These are phyloP conservation scores for Rubus idaeus DNA, from an alignment of 306 rosid species.

Conservation along the genomic window DNA sequence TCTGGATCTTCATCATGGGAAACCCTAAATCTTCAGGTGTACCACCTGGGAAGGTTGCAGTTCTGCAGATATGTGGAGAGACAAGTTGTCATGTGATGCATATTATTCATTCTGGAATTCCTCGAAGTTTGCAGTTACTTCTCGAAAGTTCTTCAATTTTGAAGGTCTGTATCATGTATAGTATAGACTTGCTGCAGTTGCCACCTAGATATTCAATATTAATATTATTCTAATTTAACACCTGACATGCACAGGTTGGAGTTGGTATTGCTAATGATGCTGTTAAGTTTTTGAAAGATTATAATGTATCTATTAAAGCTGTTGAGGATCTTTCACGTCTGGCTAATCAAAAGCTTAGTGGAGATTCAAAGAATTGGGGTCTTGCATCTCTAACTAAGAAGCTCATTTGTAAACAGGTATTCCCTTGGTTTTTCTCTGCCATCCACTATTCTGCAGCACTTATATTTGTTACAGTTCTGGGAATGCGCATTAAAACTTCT, in stretches of 20 bases:
- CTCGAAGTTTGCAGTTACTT: constrained; percentile 58
- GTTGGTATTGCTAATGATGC: constrained; percentile 67
- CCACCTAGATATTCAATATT: background rate
- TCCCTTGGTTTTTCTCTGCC: constrained; percentile 6
- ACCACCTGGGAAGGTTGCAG: constrained; percentile 80
- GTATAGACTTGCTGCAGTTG: constrained; percentile 6
- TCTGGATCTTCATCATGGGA: constrained; percentile 19
- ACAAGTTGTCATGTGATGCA: constrained; percentile 76
- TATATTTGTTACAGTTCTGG: background rate
- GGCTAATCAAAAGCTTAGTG: constrained; percentile 71
- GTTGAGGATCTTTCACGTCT: constrained; percentile 65
- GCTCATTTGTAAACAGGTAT: constrained; percentile 71
- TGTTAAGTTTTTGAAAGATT: constrained; percentile 70
- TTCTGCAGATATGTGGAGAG: constrained; percentile 78
- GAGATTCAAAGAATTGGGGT: constrained; percentile 50
- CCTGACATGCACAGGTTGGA: constrained; percentile 65
- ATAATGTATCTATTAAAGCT: constrained; percentile 56
- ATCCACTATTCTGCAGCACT: background rate
- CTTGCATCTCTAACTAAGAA: constrained; percentile 70
- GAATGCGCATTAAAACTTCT: background rate
- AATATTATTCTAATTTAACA: constrained; percentile 7
- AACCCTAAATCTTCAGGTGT: constrained; percentile 47
- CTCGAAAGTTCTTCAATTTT: constrained; percentile 64
- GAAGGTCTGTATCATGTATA: constrained; percentile 52
- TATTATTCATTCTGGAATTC: constrained; percentile 80